phyloP scores from a whole-genome alignment of 1,284 basidiomycete genomes.

The Chalciporus sp. region DNA sequence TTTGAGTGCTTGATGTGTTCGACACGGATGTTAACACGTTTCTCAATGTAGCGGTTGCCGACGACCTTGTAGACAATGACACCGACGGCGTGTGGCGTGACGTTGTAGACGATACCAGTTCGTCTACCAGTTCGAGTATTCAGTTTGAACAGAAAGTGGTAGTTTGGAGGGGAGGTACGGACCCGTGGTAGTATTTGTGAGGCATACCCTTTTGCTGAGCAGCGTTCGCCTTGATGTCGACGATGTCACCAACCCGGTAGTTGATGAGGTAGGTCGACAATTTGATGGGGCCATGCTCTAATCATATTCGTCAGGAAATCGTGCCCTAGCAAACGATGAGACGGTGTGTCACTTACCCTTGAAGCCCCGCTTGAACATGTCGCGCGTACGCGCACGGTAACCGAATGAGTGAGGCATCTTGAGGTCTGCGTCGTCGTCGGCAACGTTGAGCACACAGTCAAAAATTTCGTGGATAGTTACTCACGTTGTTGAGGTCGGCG shows the following conservation, averaged over 20 bases:
- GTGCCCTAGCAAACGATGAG: conserved; percentile 5
- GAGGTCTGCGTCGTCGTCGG: conserved; percentile 47
- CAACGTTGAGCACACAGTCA: background rate
- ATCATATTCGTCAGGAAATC: conserved; percentile 19
- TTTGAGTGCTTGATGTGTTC: conserved; percentile 99
- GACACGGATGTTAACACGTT: conserved; percentile 98
- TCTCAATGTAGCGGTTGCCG: conserved; percentile 99
- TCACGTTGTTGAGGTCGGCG: conserved; percentile 41
- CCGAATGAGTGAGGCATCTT: conserved; percentile 99
- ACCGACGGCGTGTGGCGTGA: conserved; percentile 92
- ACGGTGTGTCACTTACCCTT: conserved; percentile 62
- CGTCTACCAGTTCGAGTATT: conserved; percentile 52
- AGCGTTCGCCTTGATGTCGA: conserved; percentile 99
- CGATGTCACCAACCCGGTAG: conserved; percentile 97
- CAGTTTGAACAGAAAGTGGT: background rate
- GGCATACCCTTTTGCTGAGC: conserved; percentile 99
- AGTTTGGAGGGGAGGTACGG: conserved; percentile 34
- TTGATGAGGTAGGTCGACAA: conserved; percentile 92
- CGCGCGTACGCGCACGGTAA: conserved; percentile 99
- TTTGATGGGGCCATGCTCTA: conserved; percentile 91
- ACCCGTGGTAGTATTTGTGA: conserved; percentile 96
- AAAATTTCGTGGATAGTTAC: conserved; percentile 26
- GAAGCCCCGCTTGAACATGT: conserved; percentile 99
- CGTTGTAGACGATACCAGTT: conserved; percentile 98
- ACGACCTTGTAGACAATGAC: conserved; percentile 99